A percentile compares a stretch with the other conserved stretches of the same genome.
Evolutionary conservation across 2,329 filamentous ascomycete genomes (phyloP).

Genomic region (Hypoxylon rubiginosum): DNA sequence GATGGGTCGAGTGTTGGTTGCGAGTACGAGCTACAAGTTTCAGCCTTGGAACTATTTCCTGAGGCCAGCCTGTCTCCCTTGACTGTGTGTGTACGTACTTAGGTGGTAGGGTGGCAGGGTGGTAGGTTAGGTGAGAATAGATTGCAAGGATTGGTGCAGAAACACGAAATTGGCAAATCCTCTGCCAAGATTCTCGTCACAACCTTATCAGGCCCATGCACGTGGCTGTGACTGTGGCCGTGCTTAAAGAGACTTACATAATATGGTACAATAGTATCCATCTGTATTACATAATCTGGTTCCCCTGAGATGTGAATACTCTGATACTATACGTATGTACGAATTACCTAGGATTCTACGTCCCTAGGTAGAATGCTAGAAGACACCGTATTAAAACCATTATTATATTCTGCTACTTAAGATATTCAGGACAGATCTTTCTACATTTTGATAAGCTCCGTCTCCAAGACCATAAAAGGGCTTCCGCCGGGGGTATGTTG

Average conservation of each 20-base stretch:
- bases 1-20: background rate
- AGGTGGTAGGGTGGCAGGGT: too few species aligned
- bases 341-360: too few species aligned
- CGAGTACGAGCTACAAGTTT: conserved; percentile 9
- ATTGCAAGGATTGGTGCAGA: conserved; percentile 26
- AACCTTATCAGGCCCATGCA: background rate
- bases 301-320: too few species aligned
- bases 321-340: too few species aligned
- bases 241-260: too few species aligned
- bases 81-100: conserved; percentile 9
- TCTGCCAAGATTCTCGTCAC: background rate
- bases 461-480: background rate
- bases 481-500: conserved; percentile 9
- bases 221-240: background rate
- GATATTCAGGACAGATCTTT: background rate
- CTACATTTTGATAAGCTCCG: background rate
- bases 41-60: conserved; percentile 40
- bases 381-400: background rate
- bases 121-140: too few species aligned
- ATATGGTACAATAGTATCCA: too few species aligned
- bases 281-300: too few species aligned
- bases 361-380: too few species aligned
- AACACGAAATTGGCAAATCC: background rate
- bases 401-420: background rate
- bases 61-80: conserved; percentile 34